These are phyloP conservation scores for Papiliotrema laurentii DNA, from an alignment of 1,284 basidiomycete genomes.

Conservation along the genomic window DNA sequence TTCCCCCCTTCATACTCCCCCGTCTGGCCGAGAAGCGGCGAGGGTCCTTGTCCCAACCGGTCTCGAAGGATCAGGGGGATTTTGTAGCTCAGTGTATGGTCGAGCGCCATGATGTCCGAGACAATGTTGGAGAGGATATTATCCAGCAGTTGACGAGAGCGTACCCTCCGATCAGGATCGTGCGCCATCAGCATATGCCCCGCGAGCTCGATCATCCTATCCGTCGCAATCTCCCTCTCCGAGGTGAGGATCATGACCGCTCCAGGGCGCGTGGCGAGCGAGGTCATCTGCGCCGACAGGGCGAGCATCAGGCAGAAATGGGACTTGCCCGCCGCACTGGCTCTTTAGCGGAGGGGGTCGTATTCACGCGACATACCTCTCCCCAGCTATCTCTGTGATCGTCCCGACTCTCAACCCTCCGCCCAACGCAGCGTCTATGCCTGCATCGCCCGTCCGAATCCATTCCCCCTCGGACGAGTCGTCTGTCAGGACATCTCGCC, in stretches of 20 bases:
- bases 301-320: slow-evolving; percentile 76
- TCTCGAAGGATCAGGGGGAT: slow-evolving; percentile 58
- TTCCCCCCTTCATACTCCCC: background rate
- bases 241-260: slow-evolving; percentile 68
- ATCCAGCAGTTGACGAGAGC: slow-evolving; percentile 50
- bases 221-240: slow-evolving; percentile 65
- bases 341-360: slow-evolving; percentile 1
- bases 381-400: slow-evolving; percentile 79
- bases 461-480: slow-evolving; percentile 16
- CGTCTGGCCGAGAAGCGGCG: background rate
- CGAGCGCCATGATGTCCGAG: slow-evolving; percentile 59
- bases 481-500: no score
- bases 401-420: slow-evolving; percentile 71
- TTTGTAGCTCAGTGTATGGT: slow-evolving; percentile 60
- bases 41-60: background rate
- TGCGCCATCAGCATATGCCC: slow-evolving; percentile 24
- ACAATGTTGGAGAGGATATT: slow-evolving; percentile 62
- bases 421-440: slow-evolving; percentile 62
- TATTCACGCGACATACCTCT: slow-evolving; percentile 58
- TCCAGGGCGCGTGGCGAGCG: slow-evolving; percentile 53
- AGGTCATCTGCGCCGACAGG: slow-evolving; percentile 66
- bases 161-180: slow-evolving; percentile 4
- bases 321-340: slow-evolving; percentile 80
- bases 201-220: slow-evolving; percentile 52
- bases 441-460: slow-evolving; percentile 61